phyloP scores from a whole-genome alignment of 2,329 filamentous ascomycete species.

The Endoconidiophora polonica region DNA sequence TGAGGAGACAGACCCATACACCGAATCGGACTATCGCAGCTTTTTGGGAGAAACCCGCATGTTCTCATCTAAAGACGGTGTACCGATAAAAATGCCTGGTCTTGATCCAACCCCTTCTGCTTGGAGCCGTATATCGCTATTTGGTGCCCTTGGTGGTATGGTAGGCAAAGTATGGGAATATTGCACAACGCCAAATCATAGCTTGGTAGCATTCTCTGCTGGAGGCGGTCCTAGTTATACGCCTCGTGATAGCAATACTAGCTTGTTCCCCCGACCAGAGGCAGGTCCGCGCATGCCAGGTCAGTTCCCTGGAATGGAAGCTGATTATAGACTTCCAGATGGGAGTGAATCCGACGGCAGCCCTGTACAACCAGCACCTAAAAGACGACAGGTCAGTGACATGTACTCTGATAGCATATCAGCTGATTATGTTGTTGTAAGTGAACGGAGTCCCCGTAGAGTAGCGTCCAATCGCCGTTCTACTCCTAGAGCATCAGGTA shows the following conservation, averaged over 20 bases:
- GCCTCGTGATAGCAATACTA: slow-evolving; percentile 23
- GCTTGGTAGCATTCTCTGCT: slow-evolving; percentile 73
- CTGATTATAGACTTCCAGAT: slow-evolving; percentile 13
- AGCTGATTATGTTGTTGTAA: slow-evolving; percentile 57
- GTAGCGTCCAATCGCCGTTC: slow-evolving; percentile 13
- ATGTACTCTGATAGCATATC: slow-evolving; percentile 37
- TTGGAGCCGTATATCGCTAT: slow-evolving; percentile 39
- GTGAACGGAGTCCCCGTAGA: slow-evolving; percentile 19
- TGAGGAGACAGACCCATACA: slow-evolving; percentile 33
- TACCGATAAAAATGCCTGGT: background rate
- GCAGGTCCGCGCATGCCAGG: slow-evolving; percentile 11
- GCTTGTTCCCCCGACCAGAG: slow-evolving; percentile 12
- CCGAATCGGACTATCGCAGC: slow-evolving; percentile 38
- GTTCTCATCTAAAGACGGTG: slow-evolving; percentile 5
- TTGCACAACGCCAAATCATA: slow-evolving; percentile 42
- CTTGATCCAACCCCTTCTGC: background rate
- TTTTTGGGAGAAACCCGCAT: slow-evolving; percentile 28
- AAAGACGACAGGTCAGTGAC: slow-evolving; percentile 36
- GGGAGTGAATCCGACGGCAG: slow-evolving; percentile 23
- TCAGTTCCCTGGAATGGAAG: slow-evolving; percentile 12
- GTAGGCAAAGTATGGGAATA: slow-evolving; percentile 74
- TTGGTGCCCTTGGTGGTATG: slow-evolving; percentile 43
- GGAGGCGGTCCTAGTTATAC: slow-evolving; percentile 62
- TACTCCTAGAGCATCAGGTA: background rate
- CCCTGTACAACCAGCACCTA: slow-evolving; percentile 29